Evolutionary conservation across 2,329 filamentous ascomycete genomes (phyloP), one percentile per base, ranked within the genome.

Genomic region (Immersiporthe knoxdaviesiana): DNA sequence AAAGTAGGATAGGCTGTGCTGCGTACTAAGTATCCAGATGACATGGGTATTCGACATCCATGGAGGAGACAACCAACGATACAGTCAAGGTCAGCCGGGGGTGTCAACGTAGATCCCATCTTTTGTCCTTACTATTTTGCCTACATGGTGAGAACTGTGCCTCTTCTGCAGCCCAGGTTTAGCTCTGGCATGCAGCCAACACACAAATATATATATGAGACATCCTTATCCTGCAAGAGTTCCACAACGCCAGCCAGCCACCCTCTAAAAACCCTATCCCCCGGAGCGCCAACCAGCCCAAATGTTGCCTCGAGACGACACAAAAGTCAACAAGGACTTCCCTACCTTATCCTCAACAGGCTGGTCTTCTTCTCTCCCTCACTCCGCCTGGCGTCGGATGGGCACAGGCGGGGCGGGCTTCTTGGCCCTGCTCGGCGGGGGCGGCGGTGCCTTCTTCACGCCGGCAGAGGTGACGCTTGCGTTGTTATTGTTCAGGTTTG

Each of bases 341-440:
- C 21, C 10, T 30, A 11, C 32, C 18, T 32, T n/a, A n/a, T n/a
- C 11, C 21, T 37, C 37, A 18, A 6, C 59, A n/a, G 3, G 35
- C 32, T 6, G 16, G 24, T 30, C 35, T 41, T 62, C 37, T 16
- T 18, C n/a, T 44, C 2, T 18, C 14, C 11, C 8, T 63, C 24
- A 63, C 39, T 63, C 61, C 6, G 18, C 72, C 71, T 78, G 76
- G 58, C 78, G 72, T 68, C 76, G 78, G 21, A 78, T 80, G 16
- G 85, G 83, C 72, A 86, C 82, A 2, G 84, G 85, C 44, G 85
- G 85, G 11, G 85, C 79, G 2, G 86, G 84, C 79, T 88, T 88
- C 81, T 87, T 87, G 68, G 80, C 76, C 41, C 81, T 77, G 75
- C 80, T 82, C 27, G 83, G 83, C 16, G 82, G 82, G 56, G 83